phyloP scores from a whole-genome alignment of 345 rosid species.

The Eucalyptus cloeziana region DNA sequence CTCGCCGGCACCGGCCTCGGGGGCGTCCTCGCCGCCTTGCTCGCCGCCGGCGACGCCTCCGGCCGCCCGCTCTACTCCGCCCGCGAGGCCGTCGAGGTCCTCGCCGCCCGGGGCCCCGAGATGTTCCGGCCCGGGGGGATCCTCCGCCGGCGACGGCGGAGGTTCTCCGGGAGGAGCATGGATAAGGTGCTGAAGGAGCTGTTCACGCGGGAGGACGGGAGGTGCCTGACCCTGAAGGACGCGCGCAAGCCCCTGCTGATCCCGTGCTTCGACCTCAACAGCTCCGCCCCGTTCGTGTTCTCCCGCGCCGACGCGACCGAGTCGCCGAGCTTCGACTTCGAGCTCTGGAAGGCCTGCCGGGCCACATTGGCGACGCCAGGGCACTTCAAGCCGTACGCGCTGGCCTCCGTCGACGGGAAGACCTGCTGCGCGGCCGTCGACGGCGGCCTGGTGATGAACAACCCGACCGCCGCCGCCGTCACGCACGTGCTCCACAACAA shows the following conservation, averaged over 20 bases:
- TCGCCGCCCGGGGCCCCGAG: constrained; percentile 30
- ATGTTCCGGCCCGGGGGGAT: constrained; percentile 44
- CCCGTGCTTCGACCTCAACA: constrained; percentile 90
- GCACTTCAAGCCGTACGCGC: constrained; percentile 63
- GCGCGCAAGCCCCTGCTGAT: constrained; percentile 91
- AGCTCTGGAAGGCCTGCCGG: constrained; percentile 83
- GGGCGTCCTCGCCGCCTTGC: constrained; percentile 61
- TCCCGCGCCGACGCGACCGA: constrained; percentile 93
- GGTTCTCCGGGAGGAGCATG: constrained; percentile 67
- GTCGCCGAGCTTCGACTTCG: constrained; percentile 86
- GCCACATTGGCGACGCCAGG: constrained; percentile 88
- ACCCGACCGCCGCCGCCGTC: constrained; percentile 87
- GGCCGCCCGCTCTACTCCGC: constrained; percentile 72
- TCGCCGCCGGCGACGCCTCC: constrained; percentile 62
- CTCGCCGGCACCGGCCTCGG: constrained; percentile 89
- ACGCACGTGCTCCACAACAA: constrained; percentile 98
- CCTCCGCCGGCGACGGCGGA: constrained; percentile 32
- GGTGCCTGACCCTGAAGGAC: constrained; percentile 63
- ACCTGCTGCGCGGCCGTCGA: constrained; percentile 76
- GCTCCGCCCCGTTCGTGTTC: constrained; percentile 94
- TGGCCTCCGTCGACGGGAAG: constrained; percentile 69
- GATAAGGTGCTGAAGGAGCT: constrained; percentile 49
- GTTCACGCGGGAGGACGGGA: constrained; percentile 53
- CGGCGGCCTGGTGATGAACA: constrained; percentile 96
- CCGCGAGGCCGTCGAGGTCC: constrained; percentile 45